Evolutionary conservation across 345 rosid genomes (phyloP), one percentile per base, ranked within the genome.

Genomic region (Lepidium didymum): DNA sequence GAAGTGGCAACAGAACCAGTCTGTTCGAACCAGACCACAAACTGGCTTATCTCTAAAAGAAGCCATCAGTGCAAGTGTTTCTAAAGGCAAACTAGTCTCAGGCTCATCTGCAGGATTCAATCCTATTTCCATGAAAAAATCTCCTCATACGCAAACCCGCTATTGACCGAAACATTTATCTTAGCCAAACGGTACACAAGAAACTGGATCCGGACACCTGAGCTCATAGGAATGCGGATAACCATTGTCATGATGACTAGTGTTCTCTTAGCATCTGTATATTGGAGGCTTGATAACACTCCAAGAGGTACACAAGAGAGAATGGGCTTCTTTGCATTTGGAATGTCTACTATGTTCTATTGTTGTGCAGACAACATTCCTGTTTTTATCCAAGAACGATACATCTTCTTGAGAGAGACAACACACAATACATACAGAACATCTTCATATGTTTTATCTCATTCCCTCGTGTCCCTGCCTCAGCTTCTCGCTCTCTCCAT

Each of bases 331-430:
- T 80, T 82, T 21, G 82, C 85, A 0, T 83, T 84, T n/a, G 79
- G 68, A 8, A 78, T 86, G 43, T 61, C 82, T 25, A 74, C 75
- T 8, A 78, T 80, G 53, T 78, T 82, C 53, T 86, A 69, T 62
- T 73, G 72, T 3, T 83, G 85, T 18, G 75, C 77, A 0, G 80
- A 81, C 33, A 80, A 81, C 44, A 75, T 84, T 47, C 88, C 91
- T 2, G 74, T 70, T 2, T 82, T 76, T 55, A 79, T 86, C 36
- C 82, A 86, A 64, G 88, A 86, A 56, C 78, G 96, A 8, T 88
- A 81, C 81, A 90, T 92, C 54, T 92, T 90, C 92, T 84, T 92
- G 87, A 72, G 74, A 61, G 85, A 86, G 73, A 73, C 86, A 25
- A 69, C 82, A 21, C 65, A 77, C 53, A 84, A 81, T 36, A 67